Conservation (phyloP, 2,329 filamentous ascomycete species). For the Xylariales sp. region DNA sequence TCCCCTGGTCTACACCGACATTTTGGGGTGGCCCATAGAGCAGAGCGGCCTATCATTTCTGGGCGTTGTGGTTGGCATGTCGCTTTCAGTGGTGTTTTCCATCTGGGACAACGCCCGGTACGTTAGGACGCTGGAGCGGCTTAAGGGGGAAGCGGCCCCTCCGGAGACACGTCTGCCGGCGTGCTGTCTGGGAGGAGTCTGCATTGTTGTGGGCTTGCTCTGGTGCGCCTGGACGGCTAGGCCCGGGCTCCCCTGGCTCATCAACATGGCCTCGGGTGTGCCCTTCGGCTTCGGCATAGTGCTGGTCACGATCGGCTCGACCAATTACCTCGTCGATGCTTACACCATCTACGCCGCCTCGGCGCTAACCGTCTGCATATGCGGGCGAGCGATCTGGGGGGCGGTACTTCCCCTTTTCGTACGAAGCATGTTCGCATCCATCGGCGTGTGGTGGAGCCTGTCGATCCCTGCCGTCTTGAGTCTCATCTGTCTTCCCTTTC, state of each 20-base stretch:
- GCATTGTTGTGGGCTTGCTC: constrained; percentile 57
- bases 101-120: constrained; percentile 51
- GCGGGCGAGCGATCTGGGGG: constrained; percentile 45
- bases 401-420: constrained; percentile 46
- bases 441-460: neutral
- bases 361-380: constrained; percentile 52
- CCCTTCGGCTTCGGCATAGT: constrained; percentile 34
- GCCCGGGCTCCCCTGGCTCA: constrained; percentile 43
- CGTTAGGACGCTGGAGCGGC: constrained; percentile 19
- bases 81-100: constrained; percentile 49
- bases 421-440: neutral
- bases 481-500: neutral
- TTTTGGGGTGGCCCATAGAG: neutral
- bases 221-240: constrained; percentile 62
- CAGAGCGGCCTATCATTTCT: neutral
- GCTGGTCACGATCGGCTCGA: constrained; percentile 49
- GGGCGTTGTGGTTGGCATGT: constrained; percentile 34
- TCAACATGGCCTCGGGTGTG: constrained; percentile 27
- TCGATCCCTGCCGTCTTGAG: neutral
- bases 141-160: constrained; percentile 49
- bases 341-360: constrained; percentile 50
- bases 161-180: constrained; percentile 60
- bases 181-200: constrained; percentile 53
- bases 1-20: neutral
- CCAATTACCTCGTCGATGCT: constrained; percentile 54